phyloP scores from a whole-genome alignment of 2,329 filamentous ascomycete species.

The Aspergillus tamarii region DNA sequence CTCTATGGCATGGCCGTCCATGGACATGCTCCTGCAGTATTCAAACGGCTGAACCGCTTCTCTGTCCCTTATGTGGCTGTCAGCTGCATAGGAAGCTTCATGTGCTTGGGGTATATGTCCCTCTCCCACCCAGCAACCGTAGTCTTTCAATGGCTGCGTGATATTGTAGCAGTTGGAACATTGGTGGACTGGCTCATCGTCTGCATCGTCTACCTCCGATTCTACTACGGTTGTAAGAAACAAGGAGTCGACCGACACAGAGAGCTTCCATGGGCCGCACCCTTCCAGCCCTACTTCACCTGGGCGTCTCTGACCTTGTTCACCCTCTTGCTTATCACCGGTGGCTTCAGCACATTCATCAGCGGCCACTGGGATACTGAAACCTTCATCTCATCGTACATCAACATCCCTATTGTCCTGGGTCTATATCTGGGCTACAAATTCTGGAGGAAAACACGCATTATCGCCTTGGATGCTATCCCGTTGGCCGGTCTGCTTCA shows the following conservation, averaged over 20 bases:
- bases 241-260: slow-evolving; percentile 38
- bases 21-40: slow-evolving; percentile 55
- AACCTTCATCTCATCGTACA: slow-evolving; percentile 61
- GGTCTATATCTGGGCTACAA: slow-evolving; percentile 52
- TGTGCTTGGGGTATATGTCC: slow-evolving; percentile 61
- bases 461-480: slow-evolving; percentile 37
- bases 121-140: slow-evolving; percentile 55
- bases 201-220: slow-evolving; percentile 55
- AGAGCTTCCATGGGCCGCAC: slow-evolving; percentile 53
- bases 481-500: slow-evolving; percentile 22
- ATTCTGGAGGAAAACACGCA: slow-evolving; percentile 39
- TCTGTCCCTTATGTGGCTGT: slow-evolving; percentile 51
- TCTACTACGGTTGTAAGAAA: slow-evolving; percentile 47
- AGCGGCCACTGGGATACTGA: slow-evolving; percentile 53
- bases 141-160: slow-evolving; percentile 69
- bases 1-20: slow-evolving; percentile 54
- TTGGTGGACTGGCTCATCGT: slow-evolving; percentile 63
- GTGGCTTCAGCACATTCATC: slow-evolving; percentile 61
- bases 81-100: slow-evolving; percentile 43
- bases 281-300: slow-evolving; percentile 62
- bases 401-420: slow-evolving; percentile 63
- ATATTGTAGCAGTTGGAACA: slow-evolving; percentile 50
- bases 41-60: slow-evolving; percentile 38
- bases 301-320: slow-evolving; percentile 61
- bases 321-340: slow-evolving; percentile 64